Base-by-base conservation (phyloP, 2,329 filamentous ascomycete genomes). In the Berkeleyomyces basicola region DNA sequence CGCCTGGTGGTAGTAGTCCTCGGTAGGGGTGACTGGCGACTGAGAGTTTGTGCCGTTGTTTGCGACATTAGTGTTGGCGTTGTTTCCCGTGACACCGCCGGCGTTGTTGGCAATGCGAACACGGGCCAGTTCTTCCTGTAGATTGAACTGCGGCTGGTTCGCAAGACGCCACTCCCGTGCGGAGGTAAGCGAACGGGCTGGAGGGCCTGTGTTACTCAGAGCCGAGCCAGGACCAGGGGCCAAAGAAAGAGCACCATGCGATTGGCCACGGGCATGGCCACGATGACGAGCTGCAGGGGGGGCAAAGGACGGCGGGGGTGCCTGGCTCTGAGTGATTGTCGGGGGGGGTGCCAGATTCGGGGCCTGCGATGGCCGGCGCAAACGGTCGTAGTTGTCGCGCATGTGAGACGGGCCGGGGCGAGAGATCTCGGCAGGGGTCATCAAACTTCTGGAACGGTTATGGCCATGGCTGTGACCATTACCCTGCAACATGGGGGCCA, bases 361-460 rank as follows among this genome's bases (percentile, higher is more conserved):
- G 10, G 37, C 44, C 31, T 62, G 55, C 46, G 63, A 64, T n/a
- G 63, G 63, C 53, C 61, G 63, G 31, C 63, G 51, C 36, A 62
- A 33, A 31, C 55, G 43, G 16, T 64, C 61, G 40, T 59, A 61
- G 39, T 59, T 64, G 14, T 64, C 63, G n/a, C 63, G 63, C 10
- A 61, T 46, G 23, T 61, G 61, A 33, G 63, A 44, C 14, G 60
- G 46, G 10, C n/a, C 53, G 3, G 63, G 63, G 7, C 63, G 44
- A 2, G 60, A 62, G n/a, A 64, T 64, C 47, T 64, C 63, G 3
- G 55, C 63, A 14, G 63, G 63, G 3, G 59, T 64, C 63, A 64
- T 64, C 9, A 64, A 31, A 16, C 63, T 64, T 4, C 63, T 36
- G 33, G 63, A 49, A 4, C 63, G 63, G 46, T 59, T 64, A 39